These are phyloP conservation scores for Geranomyces michiganensis DNA, from an alignment of 192 early-diverging fungal species.

Conservation along the genomic window DNA sequence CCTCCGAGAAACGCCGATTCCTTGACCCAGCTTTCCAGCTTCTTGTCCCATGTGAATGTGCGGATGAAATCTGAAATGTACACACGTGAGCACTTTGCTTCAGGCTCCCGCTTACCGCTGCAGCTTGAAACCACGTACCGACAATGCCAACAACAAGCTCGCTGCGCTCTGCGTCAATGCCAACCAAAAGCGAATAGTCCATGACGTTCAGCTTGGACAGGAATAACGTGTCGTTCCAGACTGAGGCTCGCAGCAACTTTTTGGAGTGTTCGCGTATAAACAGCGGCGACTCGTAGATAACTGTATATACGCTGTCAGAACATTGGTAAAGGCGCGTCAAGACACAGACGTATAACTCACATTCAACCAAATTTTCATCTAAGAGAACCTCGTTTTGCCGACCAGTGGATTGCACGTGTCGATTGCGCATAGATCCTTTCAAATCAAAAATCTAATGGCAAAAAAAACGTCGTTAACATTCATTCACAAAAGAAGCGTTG, in stretches of 20 bases:
- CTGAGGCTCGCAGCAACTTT: constrained; percentile 75
- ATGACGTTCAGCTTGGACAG: constrained; percentile 92
- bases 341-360: constrained; percentile 43
- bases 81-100: not conserved
- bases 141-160: constrained; percentile 98
- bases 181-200: constrained; percentile 97
- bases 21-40: constrained; percentile 97
- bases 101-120: not conserved
- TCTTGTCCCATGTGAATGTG: constrained; percentile 99
- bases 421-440: constrained; percentile 93
- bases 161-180: constrained; percentile 81
- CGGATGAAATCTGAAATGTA: constrained; percentile 81
- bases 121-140: constrained; percentile 49
- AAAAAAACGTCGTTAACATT: not conserved
- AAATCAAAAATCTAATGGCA: constrained; percentile 79
- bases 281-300: constrained; percentile 84
- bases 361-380: constrained; percentile 92
- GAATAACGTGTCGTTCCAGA: constrained; percentile 95
- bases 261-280: constrained; percentile 92
- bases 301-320: constrained; percentile 25
- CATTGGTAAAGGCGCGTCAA: not conserved
- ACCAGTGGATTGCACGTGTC: constrained; percentile 87
- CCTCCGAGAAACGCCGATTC: constrained; percentile 91
- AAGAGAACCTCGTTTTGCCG: constrained; percentile 83
- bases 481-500: not conserved